These are phyloP conservation scores for Chalara sp. DNA, from an alignment of 2,329 filamentous ascomycete species.

Conservation along the genomic window DNA sequence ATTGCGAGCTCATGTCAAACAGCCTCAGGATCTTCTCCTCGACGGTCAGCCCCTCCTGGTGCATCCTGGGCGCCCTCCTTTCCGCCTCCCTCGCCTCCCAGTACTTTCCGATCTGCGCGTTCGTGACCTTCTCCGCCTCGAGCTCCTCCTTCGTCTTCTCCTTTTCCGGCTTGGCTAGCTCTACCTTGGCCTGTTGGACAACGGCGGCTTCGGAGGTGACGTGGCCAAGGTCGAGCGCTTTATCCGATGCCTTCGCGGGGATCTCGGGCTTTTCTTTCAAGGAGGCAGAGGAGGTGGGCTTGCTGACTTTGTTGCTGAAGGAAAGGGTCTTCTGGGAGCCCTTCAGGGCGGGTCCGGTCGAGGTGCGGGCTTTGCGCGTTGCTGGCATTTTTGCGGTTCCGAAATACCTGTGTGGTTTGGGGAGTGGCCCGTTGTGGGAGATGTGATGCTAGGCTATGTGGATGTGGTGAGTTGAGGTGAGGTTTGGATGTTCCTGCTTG, in stretches of 20 bases:
- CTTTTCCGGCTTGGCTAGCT: conserved; percentile 17
- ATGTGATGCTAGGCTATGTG: not conserved
- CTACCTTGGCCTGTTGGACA: conserved; percentile 14
- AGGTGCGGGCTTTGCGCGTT: conserved; percentile 31
- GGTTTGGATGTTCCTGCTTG: too few species aligned
- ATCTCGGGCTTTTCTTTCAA: not conserved
- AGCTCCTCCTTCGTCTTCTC: conserved; percentile 46
- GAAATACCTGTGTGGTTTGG: not conserved
- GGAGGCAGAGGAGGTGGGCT: conserved; percentile 34
- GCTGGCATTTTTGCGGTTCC: not conserved
- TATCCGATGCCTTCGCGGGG: not conserved
- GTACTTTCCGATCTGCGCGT: conserved; percentile 67
- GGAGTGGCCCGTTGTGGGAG: not conserved
- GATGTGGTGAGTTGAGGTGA: not conserved
- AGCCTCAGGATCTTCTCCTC: conserved; percentile 85
- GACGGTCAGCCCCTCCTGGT: conserved; percentile 65
- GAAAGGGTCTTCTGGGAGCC: conserved; percentile 51
- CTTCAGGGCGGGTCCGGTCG: conserved; percentile 30
- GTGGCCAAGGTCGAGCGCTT: conserved; percentile 11
- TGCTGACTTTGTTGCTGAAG: conserved; percentile 56
- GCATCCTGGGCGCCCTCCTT: conserved; percentile 63
- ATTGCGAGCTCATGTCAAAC: conserved; percentile 88
- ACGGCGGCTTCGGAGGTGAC: conserved; percentile 11
- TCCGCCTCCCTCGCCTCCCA: conserved; percentile 68
- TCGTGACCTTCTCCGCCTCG: conserved; percentile 56